Evolutionary conservation across 2,329 filamentous ascomycete genomes (phyloP), one percentile per base, ranked within the genome.

Genomic region (Lasiodiplodia sp.): DNA sequence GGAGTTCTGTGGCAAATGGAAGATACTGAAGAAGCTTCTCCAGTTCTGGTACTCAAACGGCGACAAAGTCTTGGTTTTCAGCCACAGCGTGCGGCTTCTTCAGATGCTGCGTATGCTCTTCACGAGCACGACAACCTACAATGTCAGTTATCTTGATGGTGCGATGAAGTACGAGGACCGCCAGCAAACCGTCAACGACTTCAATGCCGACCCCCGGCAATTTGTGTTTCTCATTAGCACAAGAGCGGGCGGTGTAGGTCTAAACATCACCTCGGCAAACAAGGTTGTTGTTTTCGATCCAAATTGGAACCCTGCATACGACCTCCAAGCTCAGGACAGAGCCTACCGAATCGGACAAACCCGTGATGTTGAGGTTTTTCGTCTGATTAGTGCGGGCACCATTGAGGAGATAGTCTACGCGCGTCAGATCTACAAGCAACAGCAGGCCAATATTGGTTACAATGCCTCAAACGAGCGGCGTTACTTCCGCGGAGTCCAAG

Each of bases 361-460:
- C 0, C 87, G 96, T 23, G 93, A 98, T 75, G 96, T 99, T 0
- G 96, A 99, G 77, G 95, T 98, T 1, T 98, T 97, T 78, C 90
- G 96, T 4, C 87, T 99, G 1, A 89, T 99, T 21, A 95, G 92
- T 2, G 90, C 92, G 1, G 96, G 96, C 0, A 98, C 96, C 0
- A 93, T 99, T 18, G 96, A 99, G 77, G 96, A 99, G 79, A 96
- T 97, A 66, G 93, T 98, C 8, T 99, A 99, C 75, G 96, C 95
- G 0, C 88, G 96, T 7, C 96, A 99, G 75, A 96, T 99, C 49
- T 99, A 99, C 85, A 99, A 99, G 79, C 96, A 99, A 77, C 96
- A 99, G 75, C 96, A 98, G 81, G 95, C 96, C 31, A 98, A 97
- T 75, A 98, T 99, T 69, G 96, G 93, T 0, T 98, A 99, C 79